A percentile compares a stretch with the other conserved stretches of the same genome.
Evolutionary conservation across 1,284 basidiomycete species (phyloP).

Genomic region (Austroboletus novae-zelandiae): DNA sequence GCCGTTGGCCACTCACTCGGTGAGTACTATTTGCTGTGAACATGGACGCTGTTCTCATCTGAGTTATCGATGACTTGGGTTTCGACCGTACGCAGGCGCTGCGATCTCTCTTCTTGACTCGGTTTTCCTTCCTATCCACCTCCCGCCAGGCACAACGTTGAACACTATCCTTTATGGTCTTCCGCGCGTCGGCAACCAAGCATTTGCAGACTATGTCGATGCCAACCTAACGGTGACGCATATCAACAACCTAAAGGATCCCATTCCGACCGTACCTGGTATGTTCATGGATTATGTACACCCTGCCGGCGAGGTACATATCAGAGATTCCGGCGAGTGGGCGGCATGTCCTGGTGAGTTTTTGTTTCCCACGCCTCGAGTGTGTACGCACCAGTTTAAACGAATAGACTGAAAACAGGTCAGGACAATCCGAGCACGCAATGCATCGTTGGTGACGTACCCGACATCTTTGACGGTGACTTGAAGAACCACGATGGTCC

Average conservation of each 20-base stretch:
- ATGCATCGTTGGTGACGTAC: slow-evolving; percentile 57
- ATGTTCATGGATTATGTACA: slow-evolving; percentile 53
- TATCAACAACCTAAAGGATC: slow-evolving; percentile 50
- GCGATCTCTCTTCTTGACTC: slow-evolving; percentile 51
- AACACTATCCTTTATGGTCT: slow-evolving; percentile 47
- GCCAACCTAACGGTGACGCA: slow-evolving; percentile 40
- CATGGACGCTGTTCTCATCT: background rate
- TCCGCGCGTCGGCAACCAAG: slow-evolving; percentile 65
- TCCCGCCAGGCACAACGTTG: slow-evolving; percentile 34
- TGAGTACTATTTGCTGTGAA: slow-evolving; percentile 16
- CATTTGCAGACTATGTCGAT: slow-evolving; percentile 59
- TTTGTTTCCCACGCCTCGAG: background rate
- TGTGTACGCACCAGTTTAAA: background rate
- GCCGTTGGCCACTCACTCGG: slow-evolving; percentile 58
- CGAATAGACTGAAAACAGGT: slow-evolving; percentile 30
- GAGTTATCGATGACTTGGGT: no score
- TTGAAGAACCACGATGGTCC: slow-evolving; percentile 53
- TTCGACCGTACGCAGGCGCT: slow-evolving; percentile 31
- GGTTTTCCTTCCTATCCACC: slow-evolving; percentile 36
- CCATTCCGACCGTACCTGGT: slow-evolving; percentile 49
- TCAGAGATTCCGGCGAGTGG: slow-evolving; percentile 46
- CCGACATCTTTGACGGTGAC: slow-evolving; percentile 45
- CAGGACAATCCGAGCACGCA: slow-evolving; percentile 52
- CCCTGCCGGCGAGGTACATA: slow-evolving; percentile 57
- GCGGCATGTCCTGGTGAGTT: slow-evolving; percentile 41